Evolutionary conservation across 306 rosid species (phyloP), one percentile per base, ranked within the genome.

Genomic region (Cucumis melo): DNA sequence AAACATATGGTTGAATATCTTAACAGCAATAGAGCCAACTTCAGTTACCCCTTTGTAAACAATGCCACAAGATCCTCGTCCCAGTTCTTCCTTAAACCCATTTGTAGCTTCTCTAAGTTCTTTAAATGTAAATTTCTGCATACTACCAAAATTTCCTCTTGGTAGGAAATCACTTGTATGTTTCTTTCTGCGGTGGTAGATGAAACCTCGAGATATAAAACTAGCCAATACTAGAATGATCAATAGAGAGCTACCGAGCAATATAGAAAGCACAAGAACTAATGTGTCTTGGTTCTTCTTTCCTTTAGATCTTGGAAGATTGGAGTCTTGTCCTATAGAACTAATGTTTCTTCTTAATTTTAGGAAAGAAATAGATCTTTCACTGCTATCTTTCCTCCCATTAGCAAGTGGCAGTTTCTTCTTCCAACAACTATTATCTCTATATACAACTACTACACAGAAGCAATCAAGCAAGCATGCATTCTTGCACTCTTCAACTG

Each of bases 361-460:
- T 19, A 65, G 10, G n/a, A 9, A 65, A 5, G 73, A 65, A 65
- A 65, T 15, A 9, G 73, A 39, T 39, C 2, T 65, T 36, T 65
- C 73, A 38, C 8, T 9, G 0, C 7, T 2, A 34, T 74, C 76
- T 16, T 32, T 58, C 46, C 85, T 81, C 65, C 90, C 88, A 58
- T 83, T 85, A 1, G 83, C 79, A 55, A 87, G 84, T 5, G 88
- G 85, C 6, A 83, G 34, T 75, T 63, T 87, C 85, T 85, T 87
- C 81, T 85, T 87, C 85, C 82, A 79, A 38, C 90, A 83, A 4
- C 50, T 57, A 7, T 27, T 75, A 0, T 3, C 41, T 11, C 70
- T 29, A 66, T 55, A 85, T 36, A 74, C 62, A 3, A 75, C 74
- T 17, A 81, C 88, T 38, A 85, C 77, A 60, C 85, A 86, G 50